Evolutionary conservation across 2,329 filamentous ascomycete species (phyloP).

Genomic region (Exophiala calicioides): DNA sequence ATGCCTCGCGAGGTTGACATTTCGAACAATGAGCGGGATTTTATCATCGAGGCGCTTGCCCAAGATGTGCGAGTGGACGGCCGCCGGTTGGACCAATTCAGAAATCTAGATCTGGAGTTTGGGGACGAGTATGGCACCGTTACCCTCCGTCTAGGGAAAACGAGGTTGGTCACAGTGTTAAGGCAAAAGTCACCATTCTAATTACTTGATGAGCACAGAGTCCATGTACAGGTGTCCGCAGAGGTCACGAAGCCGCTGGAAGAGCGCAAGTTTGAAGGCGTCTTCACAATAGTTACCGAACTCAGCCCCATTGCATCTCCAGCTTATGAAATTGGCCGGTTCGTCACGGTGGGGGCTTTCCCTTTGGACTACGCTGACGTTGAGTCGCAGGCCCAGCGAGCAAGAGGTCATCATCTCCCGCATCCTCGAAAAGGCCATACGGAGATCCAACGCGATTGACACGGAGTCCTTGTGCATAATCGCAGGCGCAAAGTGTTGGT

Average conservation of each 20-base stretch:
- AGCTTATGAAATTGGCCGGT: conserved; percentile 81
- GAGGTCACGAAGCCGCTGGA: conserved; percentile 82
- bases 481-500: conserved; percentile 88
- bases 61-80: conserved; percentile 83
- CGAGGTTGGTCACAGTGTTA: conserved; percentile 60
- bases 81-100: conserved; percentile 76
- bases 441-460: conserved; percentile 86
- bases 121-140: conserved; percentile 89
- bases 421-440: conserved; percentile 89
- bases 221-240: conserved; percentile 81
- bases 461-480: conserved; percentile 94
- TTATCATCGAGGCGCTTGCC: conserved; percentile 78
- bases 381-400: conserved; percentile 65
- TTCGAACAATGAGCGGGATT: conserved; percentile 83
- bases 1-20: conserved; percentile 95
- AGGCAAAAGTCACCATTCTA: neutral
- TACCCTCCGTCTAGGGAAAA: conserved; percentile 86
- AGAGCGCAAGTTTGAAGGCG: conserved; percentile 91
- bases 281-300: conserved; percentile 90
- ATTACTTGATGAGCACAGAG: conserved; percentile 51
- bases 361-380: conserved; percentile 13
- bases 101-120: conserved; percentile 75
- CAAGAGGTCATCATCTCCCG: conserved; percentile 83
- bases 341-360: conserved; percentile 32
- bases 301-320: conserved; percentile 90